These are phyloP conservation scores for Fusarium citri DNA, from an alignment of 2,329 filamentous ascomycete species.

Conservation along the genomic window DNA sequence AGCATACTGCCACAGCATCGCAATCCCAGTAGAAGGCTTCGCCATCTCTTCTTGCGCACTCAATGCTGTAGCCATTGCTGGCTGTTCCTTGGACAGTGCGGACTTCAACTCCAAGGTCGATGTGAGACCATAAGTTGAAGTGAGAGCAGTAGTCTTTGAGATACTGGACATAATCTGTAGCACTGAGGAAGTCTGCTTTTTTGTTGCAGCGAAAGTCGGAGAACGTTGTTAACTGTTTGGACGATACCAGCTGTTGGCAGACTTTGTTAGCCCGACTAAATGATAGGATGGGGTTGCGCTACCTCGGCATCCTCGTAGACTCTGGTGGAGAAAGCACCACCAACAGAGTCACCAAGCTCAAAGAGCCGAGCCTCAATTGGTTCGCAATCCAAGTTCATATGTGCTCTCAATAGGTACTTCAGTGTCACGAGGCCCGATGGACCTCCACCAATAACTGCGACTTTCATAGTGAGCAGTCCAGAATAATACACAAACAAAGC, in stretches of 20 bases:
- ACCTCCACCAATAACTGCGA: background rate
- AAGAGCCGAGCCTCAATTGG: background rate
- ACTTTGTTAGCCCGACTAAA: background rate
- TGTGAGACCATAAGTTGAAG: background rate
- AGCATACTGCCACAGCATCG: slow-evolving; percentile 17
- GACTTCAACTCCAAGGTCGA: background rate
- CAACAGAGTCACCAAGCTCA: background rate
- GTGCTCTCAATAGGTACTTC: background rate
- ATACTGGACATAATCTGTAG: background rate
- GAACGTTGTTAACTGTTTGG: background rate
- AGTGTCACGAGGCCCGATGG: background rate
- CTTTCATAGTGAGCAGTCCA: background rate
- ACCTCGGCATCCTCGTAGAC: background rate
- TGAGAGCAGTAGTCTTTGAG: background rate
- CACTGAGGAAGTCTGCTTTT: background rate
- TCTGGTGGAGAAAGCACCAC: background rate
- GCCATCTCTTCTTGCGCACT: background rate
- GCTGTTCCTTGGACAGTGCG: background rate
- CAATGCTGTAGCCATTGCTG: accelerated
- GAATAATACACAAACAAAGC: background rate
- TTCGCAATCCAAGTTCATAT: background rate
- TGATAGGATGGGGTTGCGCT: background rate
- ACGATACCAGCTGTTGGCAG: background rate
- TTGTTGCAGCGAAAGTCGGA: background rate
- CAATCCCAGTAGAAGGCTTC: background rate